Evolutionary conservation across 2,329 filamentous ascomycete genomes (phyloP).

Genomic region (Trichoderma sp.): DNA sequence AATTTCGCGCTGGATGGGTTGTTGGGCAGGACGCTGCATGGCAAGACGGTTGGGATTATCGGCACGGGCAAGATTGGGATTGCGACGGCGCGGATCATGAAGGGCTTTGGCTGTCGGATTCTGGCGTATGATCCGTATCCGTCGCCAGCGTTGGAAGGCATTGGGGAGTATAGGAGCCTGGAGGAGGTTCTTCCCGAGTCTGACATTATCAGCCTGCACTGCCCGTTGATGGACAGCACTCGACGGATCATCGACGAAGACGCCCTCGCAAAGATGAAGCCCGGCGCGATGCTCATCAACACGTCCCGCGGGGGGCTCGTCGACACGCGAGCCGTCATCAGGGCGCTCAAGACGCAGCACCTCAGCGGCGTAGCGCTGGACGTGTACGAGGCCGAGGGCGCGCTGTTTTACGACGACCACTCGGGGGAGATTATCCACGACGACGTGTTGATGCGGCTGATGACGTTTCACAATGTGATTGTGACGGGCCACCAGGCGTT

Average conservation of each 20-base stretch:
- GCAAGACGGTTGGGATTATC: slow-evolving; percentile 67
- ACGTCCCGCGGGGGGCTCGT: slow-evolving; percentile 68
- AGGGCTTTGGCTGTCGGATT: slow-evolving; percentile 64
- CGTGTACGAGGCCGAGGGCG: slow-evolving; percentile 67
- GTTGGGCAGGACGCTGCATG: slow-evolving; percentile 61
- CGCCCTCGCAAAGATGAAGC: slow-evolving; percentile 58
- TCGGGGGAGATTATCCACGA: slow-evolving; percentile 66
- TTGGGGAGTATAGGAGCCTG: slow-evolving; percentile 56
- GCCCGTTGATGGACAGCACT: slow-evolving; percentile 62
- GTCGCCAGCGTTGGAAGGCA: slow-evolving; percentile 49
- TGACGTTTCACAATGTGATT: slow-evolving; percentile 69
- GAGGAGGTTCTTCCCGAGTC: slow-evolving; percentile 55
- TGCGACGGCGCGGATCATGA: slow-evolving; percentile 61
- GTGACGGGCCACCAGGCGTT: slow-evolving; percentile 70
- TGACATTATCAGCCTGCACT: slow-evolving; percentile 67
- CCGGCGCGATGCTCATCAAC: slow-evolving; percentile 64
- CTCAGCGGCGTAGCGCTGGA: slow-evolving; percentile 66
- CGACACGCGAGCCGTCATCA: slow-evolving; percentile 60
- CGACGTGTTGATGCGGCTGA: slow-evolving; percentile 64
- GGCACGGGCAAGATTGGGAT: slow-evolving; percentile 68
- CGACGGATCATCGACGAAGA: slow-evolving; percentile 60
- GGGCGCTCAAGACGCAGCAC: slow-evolving; percentile 60
- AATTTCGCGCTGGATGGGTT: slow-evolving; percentile 68
- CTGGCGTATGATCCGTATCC: slow-evolving; percentile 62
- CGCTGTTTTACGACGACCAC: slow-evolving; percentile 66